Evolutionary conservation across 768 basidiomycete genomes (phyloP), one percentile per base, ranked within the genome.

Genomic region (Podaxis pistillaris): DNA sequence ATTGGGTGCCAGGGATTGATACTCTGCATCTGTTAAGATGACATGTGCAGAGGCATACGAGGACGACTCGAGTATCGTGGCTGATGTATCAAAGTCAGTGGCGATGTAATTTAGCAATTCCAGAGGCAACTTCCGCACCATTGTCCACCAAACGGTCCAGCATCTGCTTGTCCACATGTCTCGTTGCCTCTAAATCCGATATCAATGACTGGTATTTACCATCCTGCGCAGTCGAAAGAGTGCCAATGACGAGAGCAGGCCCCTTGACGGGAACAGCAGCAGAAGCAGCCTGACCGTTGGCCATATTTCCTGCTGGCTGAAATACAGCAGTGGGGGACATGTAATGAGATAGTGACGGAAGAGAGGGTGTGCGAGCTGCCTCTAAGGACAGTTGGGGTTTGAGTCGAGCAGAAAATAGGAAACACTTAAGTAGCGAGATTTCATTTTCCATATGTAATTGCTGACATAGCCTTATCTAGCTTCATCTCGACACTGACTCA

Each of bases 121-220:
- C 26, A 52, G 30, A 30, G 30, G 19, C 5, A 46, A 24, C 11
- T 13, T n/a, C 15, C 80, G 57, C 69, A 94, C 93, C 93, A 78
- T 84, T 83, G 73, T 92, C 93, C 15, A 93, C 76, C 64, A 96
- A 76, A 64, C 94, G 81, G 72, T 96, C 93, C 30, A 94, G 75
- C 78, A 95, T 85, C 70, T 93, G 87, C 69, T 83, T 88, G 68
- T 95, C 92, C 33, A 93, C 86, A 37, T 76, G 69, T 64, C 81
- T 74, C 17, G 78, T 79, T 62, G 73, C 73, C 72, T 85, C 83
- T 62, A 93, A 75, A 65, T 80, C 78, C 6, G 85, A 80, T 56
- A 93, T 80, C 64, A 92, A 75, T 1, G 82, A 73, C 72, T 94
- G 91, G 71, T 93, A 94, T 71, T 81, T 83, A 36, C 93, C 94